Conservation (phyloP, 164 flowering plant genomes). For the Tetrastigma voinierianum region DNA sequence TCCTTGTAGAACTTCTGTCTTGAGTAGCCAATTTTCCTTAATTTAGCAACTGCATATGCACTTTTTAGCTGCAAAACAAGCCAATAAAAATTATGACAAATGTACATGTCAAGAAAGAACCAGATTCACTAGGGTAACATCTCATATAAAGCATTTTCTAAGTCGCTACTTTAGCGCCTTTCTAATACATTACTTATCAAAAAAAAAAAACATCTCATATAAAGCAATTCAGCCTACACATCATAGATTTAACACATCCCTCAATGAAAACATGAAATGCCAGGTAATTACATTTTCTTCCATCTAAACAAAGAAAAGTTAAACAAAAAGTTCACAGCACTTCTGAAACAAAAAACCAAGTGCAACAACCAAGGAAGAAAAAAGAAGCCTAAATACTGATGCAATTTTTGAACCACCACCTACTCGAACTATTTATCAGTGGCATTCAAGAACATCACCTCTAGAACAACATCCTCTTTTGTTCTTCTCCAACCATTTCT, state of each 20-base stretch:
- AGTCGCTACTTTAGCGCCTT: too few species aligned
- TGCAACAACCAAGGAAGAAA: neutral
- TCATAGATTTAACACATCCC: too few species aligned
- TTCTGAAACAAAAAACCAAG: neutral
- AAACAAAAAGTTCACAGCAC: too few species aligned
- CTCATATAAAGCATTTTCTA: too few species aligned
- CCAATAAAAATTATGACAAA: neutral
- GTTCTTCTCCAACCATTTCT: constrained; percentile 93
- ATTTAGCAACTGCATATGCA: constrained; percentile 79
- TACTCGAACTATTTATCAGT: neutral
- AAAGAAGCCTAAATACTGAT: neutral
- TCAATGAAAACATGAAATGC: too few species aligned
- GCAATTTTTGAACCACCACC: neutral
- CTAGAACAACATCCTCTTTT: constrained; percentile 76
- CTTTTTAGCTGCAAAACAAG: constrained; percentile 64
- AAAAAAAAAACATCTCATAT: too few species aligned
- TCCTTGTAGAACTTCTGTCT: constrained; percentile 70
- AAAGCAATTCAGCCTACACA: too few species aligned
- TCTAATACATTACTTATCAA: too few species aligned
- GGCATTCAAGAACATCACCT: constrained; percentile 43
- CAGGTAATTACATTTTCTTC: neutral
- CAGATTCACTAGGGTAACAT: neutral
- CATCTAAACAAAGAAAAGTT: too few species aligned
- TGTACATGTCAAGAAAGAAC: neutral
- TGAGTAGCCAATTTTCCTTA: constrained; percentile 80